Percentiles rank a stretch among this genome's conserved stretches.
These are phyloP conservation scores for Pseudonectria foliicola DNA, from an alignment of 2,329 filamentous ascomycete genomes.

Conservation along the genomic window DNA sequence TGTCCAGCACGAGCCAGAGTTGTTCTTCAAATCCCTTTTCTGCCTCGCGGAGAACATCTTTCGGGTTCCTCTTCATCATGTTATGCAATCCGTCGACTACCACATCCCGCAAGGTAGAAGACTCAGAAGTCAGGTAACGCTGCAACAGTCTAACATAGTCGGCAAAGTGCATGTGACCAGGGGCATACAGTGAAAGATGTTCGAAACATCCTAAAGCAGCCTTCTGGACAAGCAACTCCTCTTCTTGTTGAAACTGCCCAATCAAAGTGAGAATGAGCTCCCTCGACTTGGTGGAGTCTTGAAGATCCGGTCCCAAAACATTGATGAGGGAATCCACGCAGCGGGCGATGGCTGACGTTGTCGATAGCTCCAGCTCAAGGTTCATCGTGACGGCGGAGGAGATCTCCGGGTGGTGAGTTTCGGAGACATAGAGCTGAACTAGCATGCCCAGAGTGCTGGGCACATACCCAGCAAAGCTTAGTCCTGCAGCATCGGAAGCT, in stretches of 20 bases:
- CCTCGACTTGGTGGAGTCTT: conserved; percentile 85
- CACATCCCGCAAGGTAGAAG: conserved; percentile 64
- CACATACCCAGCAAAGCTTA: conserved; percentile 87
- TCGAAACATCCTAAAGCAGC: conserved; percentile 80
- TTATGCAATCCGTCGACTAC: conserved; percentile 87
- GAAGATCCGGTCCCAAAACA: conserved; percentile 88
- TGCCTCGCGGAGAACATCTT: conserved; percentile 71
- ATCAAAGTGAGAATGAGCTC: conserved; percentile 87
- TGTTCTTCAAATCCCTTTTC: conserved; percentile 79
- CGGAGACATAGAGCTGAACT: conserved; percentile 83
- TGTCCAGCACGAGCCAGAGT: conserved; percentile 83
- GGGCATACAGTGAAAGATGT: conserved; percentile 86
- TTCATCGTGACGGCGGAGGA: conserved; percentile 78
- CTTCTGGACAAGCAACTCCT: conserved; percentile 61
- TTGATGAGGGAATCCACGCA: conserved; percentile 96
- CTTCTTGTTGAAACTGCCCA: conserved; percentile 71
- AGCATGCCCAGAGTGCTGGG: conserved; percentile 89
- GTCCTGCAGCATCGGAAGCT: conserved; percentile 83
- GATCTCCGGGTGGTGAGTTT: conserved; percentile 84
- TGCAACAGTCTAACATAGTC: conserved; percentile 81
- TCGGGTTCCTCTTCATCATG: conserved; percentile 86
- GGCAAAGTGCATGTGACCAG: conserved; percentile 74
- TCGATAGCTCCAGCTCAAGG: conserved; percentile 77
- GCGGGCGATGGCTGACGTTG: conserved; percentile 73
- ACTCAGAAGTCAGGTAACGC: conserved; percentile 63